A percentile compares a stretch with the other conserved stretches of the same genome.
Evolutionary conservation across 345 rosid species (phyloP).

Genomic region (Fremontodendron californicum): DNA sequence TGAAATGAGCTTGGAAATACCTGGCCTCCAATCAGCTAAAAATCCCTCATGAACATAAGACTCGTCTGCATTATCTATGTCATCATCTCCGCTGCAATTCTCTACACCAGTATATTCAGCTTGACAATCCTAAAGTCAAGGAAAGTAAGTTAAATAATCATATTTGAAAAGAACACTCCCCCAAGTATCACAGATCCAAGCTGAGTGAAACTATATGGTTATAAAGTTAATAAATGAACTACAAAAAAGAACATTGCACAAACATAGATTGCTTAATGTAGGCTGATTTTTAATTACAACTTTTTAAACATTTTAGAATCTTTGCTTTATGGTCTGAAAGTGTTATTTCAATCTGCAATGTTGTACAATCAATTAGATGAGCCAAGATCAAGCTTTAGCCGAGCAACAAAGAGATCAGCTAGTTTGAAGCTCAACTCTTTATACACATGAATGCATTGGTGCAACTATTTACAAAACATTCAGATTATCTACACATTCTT

Average conservation of each 20-base stretch:
- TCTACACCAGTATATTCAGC: constrained; percentile 41
- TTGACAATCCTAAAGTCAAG: constrained; percentile 47
- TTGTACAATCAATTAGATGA: constrained; percentile 4
- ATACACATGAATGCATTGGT: not conserved
- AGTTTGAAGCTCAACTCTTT: constrained; percentile 4
- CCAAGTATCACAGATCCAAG: not conserved
- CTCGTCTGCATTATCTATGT: constrained; percentile 50
- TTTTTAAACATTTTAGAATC: not conserved
- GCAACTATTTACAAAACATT: not conserved
- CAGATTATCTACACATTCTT: not conserved
- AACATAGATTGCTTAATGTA: not conserved
- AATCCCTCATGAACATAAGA: constrained; percentile 84
- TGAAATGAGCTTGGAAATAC: constrained; percentile 29
- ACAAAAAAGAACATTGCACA: not conserved
- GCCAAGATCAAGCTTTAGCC: not conserved
- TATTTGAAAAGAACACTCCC: constrained; percentile 19
- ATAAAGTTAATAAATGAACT: not conserved
- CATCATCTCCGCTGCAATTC: constrained; percentile 54
- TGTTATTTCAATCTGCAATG: not conserved
- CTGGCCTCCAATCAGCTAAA: constrained; percentile 82
- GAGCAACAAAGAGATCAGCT: constrained; percentile 3
- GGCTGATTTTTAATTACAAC: not conserved
- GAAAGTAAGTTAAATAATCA: constrained; percentile 5
- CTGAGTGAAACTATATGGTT: not conserved
- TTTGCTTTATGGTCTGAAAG: not conserved